phyloP scores from a whole-genome alignment of 768 basidiomycete genomes.

The Macrocybe gigantea region DNA sequence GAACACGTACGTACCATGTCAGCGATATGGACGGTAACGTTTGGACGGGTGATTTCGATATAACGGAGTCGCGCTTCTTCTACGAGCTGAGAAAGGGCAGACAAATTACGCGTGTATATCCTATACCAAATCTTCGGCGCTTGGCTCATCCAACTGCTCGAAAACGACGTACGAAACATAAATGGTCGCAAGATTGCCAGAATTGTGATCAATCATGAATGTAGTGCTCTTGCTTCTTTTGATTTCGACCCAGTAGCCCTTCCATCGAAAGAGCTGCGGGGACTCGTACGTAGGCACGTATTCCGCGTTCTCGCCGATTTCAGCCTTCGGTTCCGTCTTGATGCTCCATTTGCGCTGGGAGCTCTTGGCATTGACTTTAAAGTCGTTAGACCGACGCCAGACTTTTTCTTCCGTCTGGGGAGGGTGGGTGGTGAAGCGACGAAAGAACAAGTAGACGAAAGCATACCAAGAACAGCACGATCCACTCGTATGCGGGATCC shows the following conservation, averaged over 20 bases:
- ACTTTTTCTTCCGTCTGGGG: constrained; percentile 31
- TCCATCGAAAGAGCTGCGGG: constrained; percentile 31
- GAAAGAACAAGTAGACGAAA: not conserved
- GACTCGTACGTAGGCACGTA: constrained; percentile 28
- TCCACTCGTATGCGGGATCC: constrained; percentile 42
- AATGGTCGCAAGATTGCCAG: not conserved
- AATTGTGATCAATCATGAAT: not conserved
- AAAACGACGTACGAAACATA: constrained; percentile 7
- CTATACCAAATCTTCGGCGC: constrained; percentile 10
- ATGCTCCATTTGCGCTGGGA: constrained; percentile 30
- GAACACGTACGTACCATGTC: constrained; percentile 14
- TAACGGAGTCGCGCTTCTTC: constrained; percentile 25
- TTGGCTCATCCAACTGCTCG: too few relatives aligned
- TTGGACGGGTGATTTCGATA: constrained; percentile 20
- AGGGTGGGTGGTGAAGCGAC: not conserved
- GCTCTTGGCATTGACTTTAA: constrained; percentile 25
- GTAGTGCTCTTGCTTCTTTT: constrained; percentile 7
- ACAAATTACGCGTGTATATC: constrained; percentile 30
- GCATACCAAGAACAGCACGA: constrained; percentile 33
- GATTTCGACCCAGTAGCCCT: constrained; percentile 27
- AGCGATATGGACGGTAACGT: constrained; percentile 24
- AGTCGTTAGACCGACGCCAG: constrained; percentile 31
- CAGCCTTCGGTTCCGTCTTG: constrained; percentile 6
- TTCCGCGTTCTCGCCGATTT: constrained; percentile 17
- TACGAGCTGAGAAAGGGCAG: constrained; percentile 20